Base-by-base conservation (phyloP, 139 green algal genomes). In the Penium margaritaceum region DNA sequence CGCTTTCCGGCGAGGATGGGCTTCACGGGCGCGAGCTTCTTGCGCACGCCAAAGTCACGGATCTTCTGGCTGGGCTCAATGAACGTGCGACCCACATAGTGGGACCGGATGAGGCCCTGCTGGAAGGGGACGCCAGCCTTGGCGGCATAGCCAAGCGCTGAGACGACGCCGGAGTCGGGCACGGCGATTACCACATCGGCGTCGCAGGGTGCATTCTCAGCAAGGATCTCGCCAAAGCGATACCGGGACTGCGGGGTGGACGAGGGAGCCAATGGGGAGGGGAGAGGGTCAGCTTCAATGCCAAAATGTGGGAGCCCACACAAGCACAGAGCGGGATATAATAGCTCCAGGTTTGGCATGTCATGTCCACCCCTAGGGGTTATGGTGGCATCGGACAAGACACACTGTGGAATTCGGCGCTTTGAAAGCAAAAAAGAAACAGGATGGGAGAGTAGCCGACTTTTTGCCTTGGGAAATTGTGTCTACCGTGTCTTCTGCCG, bases 1-100 rank as follows among this genome's bases (percentile, higher is more conserved):
- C 78, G 89, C 81, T 95, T 93, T 63, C 88, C 90, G 60, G 70
- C 30, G 29, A 80, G 43, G 27, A 80, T 64, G 27, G 74, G 14
- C 43, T 72, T 72, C 5, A 82, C 75, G 41, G 75, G 75, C 14
- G 75, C 30, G n/a, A 82, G 74, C 58, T 83, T 83, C 32, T 80
- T 70, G 57, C 80, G 79, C 61, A 99, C 95, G 9, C 76, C 86
- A 81, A 96, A 85, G 90, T 97, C 93, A 24, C 94, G 81, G 79
- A 90, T 89, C 43, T 87, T 84, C 73, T 91, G 87, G 83, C 96
- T 88, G 5, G 95, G 95, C 93, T 98, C 97, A 87, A 99, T 99
- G 89, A 99, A 99, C 62, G 95, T 99, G 72, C 95, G 89, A 6
- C 95, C 95, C 15, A 99, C 94, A 81, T 99, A 99, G 32, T 90